phyloP scores from a whole-genome alignment of 176 grass and related monocot species.

The Carex littledalei region DNA sequence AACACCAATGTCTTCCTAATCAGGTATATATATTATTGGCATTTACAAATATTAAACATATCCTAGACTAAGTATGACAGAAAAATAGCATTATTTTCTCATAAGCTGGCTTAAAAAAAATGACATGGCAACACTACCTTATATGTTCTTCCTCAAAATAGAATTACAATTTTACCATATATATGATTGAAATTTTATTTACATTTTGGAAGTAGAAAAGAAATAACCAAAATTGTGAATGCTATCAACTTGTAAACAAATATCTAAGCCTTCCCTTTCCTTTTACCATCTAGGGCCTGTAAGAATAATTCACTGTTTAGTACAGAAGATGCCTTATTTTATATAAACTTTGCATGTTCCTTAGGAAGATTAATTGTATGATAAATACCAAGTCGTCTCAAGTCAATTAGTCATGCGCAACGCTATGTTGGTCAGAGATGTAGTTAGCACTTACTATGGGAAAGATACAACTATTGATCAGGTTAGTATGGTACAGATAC shows the following conservation, averaged over 20 bases:
- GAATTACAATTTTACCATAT: slow-evolving; percentile 15
- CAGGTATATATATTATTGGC: background rate
- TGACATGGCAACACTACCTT: background rate
- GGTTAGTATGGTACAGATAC: slow-evolving; percentile 3
- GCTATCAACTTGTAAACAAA: slow-evolving; percentile 12
- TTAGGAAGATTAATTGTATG: background rate
- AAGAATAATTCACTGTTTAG: slow-evolving; percentile 7
- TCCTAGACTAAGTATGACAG: background rate
- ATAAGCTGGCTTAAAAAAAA: background rate
- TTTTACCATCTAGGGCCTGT: slow-evolving; percentile 81
- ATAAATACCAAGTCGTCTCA: background rate
- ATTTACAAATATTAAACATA: background rate
- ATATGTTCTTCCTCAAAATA: background rate
- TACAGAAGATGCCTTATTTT: slow-evolving; percentile 1
- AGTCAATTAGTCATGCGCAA: background rate
- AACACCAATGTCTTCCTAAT: background rate
- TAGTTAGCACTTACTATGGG: background rate
- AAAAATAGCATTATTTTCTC: background rate
- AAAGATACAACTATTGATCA: background rate
- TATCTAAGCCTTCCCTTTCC: slow-evolving; percentile 61
- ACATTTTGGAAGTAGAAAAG: background rate
- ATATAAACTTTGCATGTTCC: background rate
- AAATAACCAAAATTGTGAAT: slow-evolving; percentile 22
- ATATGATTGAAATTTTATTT: slow-evolving; percentile 4
- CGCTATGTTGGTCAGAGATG: background rate